Evolutionary conservation across 495 filamentous ascomycete genomes (phyloP), one percentile per base, ranked within the genome.

Genomic region (Usnea hakonensis): DNA sequence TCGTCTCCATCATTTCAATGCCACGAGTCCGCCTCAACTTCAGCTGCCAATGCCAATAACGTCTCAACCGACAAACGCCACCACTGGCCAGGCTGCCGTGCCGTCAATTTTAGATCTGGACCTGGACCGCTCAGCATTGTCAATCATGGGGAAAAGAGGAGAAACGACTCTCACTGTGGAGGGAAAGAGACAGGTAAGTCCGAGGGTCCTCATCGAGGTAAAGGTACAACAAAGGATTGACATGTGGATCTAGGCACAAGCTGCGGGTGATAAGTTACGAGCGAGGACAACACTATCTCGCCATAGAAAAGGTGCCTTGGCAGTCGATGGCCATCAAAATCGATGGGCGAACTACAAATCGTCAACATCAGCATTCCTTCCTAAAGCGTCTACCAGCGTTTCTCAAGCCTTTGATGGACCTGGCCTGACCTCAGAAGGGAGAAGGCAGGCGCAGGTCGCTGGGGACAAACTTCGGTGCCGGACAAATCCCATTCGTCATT

Each of bases 181-280:
- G 40, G 66, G 66, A 13, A 59, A 53, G 56, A 58, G 66, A 63
- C 66, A 65, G 21, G 64, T 65, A 62, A 23, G 58, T 37, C 28
- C 23, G 5, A 30, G 23, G 13, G 4, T 30, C 11, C 23, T 41
- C 8, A 30, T 30, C 21, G 46, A 50, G 46, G 13, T 30, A 28
- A 14, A 1, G 16, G 17, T 30, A 50, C 46, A 50, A 14, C 7
- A 14, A 17, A 50, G n/a, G 32, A 41, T 35, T 50, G 23, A 57
- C 61, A 52, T 43, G 55, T 30, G 21, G 26, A 46, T 64, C 32
- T 36, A 60, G 57, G 62, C 62, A 37, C 46, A 64, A 59, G 62
- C 56, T 26, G 62, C 62, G 21, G 62, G 62, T 9, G 62, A 64
- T 6, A 60, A 59, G 30, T 10, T 60, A 30, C 55, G 62, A 26